Conservation (phyloP, 2,329 filamentous ascomycete genomes). For the Aurifilum marmelostoma region DNA sequence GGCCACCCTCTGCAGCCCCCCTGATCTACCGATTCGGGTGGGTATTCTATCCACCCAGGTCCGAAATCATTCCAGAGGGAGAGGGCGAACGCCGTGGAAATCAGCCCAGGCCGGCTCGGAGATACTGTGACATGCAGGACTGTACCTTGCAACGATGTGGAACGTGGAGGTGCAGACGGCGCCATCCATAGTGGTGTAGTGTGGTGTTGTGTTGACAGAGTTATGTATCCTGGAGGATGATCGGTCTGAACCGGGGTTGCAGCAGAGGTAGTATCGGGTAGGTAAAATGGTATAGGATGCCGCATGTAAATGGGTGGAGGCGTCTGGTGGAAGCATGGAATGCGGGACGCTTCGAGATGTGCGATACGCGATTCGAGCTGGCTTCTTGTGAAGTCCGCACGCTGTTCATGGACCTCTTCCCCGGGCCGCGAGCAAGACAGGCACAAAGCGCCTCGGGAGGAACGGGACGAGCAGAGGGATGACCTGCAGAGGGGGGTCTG, state of each 20-base stretch:
- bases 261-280: not conserved
- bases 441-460: not conserved
- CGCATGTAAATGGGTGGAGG: not conserved
- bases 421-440: not conserved
- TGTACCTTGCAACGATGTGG: not conserved
- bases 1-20: not conserved
- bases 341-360: not conserved
- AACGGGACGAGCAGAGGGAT: not conserved
- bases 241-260: not conserved
- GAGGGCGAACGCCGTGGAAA: not conserved
- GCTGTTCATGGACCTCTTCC: not conserved
- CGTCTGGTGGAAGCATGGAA: not conserved
- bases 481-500: conserved; percentile 1
- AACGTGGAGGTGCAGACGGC: not conserved
- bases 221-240: not conserved
- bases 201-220: not conserved
- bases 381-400: not conserved
- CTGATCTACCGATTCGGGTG: not conserved
- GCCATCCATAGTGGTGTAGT: not conserved
- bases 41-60: not conserved
- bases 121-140: not conserved
- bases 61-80: conserved; percentile 2
- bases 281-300: not conserved
- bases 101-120: not conserved
- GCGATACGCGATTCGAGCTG: not conserved